These are phyloP conservation scores for Cercospora zeina DNA, from an alignment of 2,329 filamentous ascomycete species.

Conservation along the genomic window DNA sequence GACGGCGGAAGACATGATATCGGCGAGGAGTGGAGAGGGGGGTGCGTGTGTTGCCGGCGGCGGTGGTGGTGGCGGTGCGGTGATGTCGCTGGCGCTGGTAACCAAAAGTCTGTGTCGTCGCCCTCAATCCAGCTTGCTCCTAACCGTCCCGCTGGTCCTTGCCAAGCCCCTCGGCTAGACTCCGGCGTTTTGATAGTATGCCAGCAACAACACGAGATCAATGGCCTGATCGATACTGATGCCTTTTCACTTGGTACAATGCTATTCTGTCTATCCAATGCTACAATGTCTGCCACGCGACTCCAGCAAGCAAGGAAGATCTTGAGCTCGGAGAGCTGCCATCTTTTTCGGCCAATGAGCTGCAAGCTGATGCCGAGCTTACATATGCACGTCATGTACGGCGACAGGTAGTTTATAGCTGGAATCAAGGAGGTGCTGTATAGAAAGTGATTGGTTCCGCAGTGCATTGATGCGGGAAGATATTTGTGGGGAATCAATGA, in stretches of 20 bases:
- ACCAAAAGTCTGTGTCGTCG: slow-evolving; percentile 13
- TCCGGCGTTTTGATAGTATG: background rate
- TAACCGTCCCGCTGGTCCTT: slow-evolving; percentile 9
- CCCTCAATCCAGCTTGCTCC: slow-evolving; percentile 5
- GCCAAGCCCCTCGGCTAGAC: slow-evolving; percentile 7
- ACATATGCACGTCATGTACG: slow-evolving; percentile 9
- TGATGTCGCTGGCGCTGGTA: slow-evolving; percentile 6
- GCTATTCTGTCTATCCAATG: background rate
- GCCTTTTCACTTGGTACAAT: background rate
- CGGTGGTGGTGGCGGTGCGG: slow-evolving; percentile 5
- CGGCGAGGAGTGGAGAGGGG: slow-evolving; percentile 26
- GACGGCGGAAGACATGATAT: slow-evolving; percentile 36
- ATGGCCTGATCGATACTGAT: background rate
- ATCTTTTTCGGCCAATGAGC: slow-evolving; percentile 9
- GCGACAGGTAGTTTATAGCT: background rate
- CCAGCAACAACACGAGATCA: background rate
- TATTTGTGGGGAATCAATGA: background rate
- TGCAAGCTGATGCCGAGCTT: slow-evolving; percentile 3
- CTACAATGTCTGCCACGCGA: slow-evolving; percentile 9
- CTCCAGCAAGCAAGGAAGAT: background rate
- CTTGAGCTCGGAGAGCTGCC: slow-evolving; percentile 7
- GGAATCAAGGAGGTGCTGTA: background rate
- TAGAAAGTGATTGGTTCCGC: background rate
- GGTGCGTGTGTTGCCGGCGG: slow-evolving; percentile 20
- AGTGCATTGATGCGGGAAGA: background rate